Percentiles rank a stretch among this genome's conserved stretches.
Conservation (phyloP, 257 asterid genomes). For the Solanum corneliomulleri region DNA sequence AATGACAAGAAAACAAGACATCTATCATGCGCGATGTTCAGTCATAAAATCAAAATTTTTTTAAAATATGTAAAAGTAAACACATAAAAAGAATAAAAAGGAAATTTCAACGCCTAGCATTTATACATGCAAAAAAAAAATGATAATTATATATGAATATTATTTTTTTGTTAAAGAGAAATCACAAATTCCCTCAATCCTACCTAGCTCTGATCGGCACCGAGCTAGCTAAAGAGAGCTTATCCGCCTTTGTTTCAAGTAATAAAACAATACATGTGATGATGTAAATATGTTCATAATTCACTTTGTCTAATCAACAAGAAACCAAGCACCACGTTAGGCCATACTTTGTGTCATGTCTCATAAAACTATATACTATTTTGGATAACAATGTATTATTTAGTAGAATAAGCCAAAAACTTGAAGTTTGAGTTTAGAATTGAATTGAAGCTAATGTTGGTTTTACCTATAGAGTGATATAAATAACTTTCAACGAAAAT, state of each 20-base stretch:
- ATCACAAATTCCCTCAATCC: neutral
- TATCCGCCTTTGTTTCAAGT: neutral
- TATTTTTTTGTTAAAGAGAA: no score
- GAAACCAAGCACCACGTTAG: neutral
- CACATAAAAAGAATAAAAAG: neutral
- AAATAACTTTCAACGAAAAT: neutral
- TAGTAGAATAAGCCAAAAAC: neutral
- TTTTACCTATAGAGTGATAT: no score
- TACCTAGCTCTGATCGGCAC: neutral
- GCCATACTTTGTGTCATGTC: neutral
- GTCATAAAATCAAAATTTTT: rapidly evolving
- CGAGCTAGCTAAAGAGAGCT: neutral
- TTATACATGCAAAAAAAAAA: no score
- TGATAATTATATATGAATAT: no score
- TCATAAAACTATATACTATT: neutral
- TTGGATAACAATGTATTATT: neutral
- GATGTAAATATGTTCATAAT: neutral
- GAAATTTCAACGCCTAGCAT: no score
- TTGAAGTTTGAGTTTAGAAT: neutral
- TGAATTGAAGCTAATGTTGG: neutral
- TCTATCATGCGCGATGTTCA: neutral
- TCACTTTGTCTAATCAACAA: neutral
- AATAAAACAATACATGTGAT: neutral
- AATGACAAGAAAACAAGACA: neutral
- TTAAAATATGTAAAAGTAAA: neutral